A percentile compares a stretch with the other conserved stretches of the same genome.
Conservation (phyloP, 2,329 filamentous ascomycete genomes). For the Verticillium albo-atrum region DNA sequence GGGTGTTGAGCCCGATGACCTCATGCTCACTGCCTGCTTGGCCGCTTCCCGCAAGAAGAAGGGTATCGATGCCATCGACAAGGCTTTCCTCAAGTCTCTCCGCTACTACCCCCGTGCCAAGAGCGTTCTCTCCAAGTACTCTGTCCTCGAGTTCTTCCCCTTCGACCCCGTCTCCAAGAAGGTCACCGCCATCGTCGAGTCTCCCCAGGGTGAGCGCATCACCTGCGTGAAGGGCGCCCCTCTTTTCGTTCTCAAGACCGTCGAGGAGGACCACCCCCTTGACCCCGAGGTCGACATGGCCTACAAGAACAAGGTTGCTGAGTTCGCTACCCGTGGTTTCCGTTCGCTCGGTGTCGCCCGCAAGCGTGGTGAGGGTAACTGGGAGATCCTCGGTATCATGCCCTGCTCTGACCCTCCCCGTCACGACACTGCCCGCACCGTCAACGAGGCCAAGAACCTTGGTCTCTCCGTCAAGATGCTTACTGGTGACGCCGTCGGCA, state of each 20-base stretch:
- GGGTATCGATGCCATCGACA: conserved; percentile 92
- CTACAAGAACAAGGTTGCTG: conserved; percentile 89
- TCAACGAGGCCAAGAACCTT: conserved; percentile 82
- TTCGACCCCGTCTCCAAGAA: conserved; percentile 95
- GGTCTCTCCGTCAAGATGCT: conserved; percentile 94
- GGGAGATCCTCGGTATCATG: conserved; percentile 95
- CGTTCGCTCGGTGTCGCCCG: conserved; percentile 90
- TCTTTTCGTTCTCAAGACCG: conserved; percentile 80
- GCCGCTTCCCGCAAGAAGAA: conserved; percentile 93
- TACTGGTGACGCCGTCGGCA: conserved; percentile 90
- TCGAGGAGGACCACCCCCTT: conserved; percentile 79
- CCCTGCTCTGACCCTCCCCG: conserved; percentile 89
- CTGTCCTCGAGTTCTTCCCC: conserved; percentile 77
- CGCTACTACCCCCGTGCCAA: conserved; percentile 80
- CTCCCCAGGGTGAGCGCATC: conserved; percentile 77
- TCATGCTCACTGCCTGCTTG: conserved; percentile 88
- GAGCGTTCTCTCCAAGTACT: conserved; percentile 75
- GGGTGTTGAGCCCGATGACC: conserved; percentile 79
- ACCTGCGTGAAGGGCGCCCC: conserved; percentile 89
- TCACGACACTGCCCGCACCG: conserved; percentile 84
- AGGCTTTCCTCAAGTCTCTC: conserved; percentile 86
- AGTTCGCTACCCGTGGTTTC: conserved; percentile 82
- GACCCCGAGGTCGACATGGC: conserved; percentile 71
- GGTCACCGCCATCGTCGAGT: conserved; percentile 78
- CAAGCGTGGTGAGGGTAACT: conserved; percentile 69